Evolutionary conservation across 2,329 filamentous ascomycete genomes (phyloP), one percentile per base, ranked within the genome.

Genomic region (Paecilomyces variotii): DNA sequence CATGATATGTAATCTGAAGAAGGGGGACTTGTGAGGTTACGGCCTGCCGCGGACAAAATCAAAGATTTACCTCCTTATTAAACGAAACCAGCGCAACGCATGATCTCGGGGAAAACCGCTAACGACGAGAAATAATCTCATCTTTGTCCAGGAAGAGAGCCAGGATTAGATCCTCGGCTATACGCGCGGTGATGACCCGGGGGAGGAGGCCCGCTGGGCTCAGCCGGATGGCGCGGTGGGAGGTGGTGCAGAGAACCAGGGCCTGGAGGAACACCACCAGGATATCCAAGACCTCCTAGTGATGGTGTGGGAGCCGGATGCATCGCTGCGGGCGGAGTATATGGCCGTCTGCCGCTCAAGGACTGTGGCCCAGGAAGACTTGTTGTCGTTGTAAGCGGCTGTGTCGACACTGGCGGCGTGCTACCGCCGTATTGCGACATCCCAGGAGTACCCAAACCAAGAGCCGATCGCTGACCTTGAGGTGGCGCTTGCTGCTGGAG

Each of bases 261-360:
- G 7, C 59, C 39, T 10, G 60, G 55, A 1, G 68, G 59, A 6
- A 65, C 65, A 51, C 65, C 60, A 4, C 66, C 64, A 4, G 66
- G 67, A 62, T 74, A 74, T 19, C 63, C 64, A 57, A 74, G 57
- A 25, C 70, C 67, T 10, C 66, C 58, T 34, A 64, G 24, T 7
- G 61, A 55, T 12, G 61, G 53, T 27, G 58, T 45, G 53, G 67
- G 65, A 54, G 65, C 67, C 12, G 68, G 69, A 51, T 71, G 67
- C 53, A 75, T 51, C 19, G 65, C 64, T 4, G 72, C 63, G 0
- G 74, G 74, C n/a, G 75, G 75, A 2, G 74, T 76, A 57, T 72
- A 77, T 7, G 75, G 72, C 39, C 74, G 69, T 12, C 67, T 70
- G 26, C 75, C 65, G 12, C 61, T 62, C 35, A 70, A 63, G 27